A percentile compares a stretch with the other conserved stretches of the same genome.
Evolutionary conservation across 23 red algal species (phyloP).

Genomic region (Cyanidium caldarium): DNA sequence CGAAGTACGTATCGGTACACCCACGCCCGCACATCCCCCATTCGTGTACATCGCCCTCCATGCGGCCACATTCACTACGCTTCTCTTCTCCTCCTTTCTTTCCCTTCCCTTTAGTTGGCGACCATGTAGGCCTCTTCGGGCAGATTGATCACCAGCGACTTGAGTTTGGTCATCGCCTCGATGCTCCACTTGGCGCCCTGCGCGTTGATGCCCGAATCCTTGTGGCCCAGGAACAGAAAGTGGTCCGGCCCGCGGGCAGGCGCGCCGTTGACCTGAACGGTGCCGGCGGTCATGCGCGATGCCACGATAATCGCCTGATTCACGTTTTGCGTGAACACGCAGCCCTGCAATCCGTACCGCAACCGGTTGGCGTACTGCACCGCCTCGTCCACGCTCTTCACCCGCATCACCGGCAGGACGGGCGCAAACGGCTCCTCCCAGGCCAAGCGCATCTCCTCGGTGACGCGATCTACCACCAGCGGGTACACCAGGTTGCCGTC

Average conservation of each 20-base stretch:
- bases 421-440: conserved; percentile 31
- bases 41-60: too few relatives aligned
- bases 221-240: conserved; percentile 21
- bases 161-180: conserved; percentile 35
- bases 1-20: too few relatives aligned
- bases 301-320: conserved; percentile 12
- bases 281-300: conserved; percentile 7
- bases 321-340: conserved; percentile 23
- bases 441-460: conserved; percentile 10
- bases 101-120: neutral
- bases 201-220: conserved; percentile 28
- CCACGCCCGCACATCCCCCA: too few relatives aligned
- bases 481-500: conserved; percentile 20
- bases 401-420: conserved; percentile 13
- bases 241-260: conserved; percentile 17
- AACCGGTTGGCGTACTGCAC: conserved; percentile 15
- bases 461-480: conserved; percentile 14
- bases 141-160: conserved; percentile 23
- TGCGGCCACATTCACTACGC: too few relatives aligned
- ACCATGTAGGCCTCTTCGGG: conserved; percentile 13
- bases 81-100: too few relatives aligned
- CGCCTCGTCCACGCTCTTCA: conserved; percentile 15
- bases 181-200: conserved; percentile 24
- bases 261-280: conserved; percentile 24
- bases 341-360: conserved; percentile 19